phyloP scores from a whole-genome alignment of 2,329 filamentous ascomycete genomes.

The Fusarium coicis region DNA sequence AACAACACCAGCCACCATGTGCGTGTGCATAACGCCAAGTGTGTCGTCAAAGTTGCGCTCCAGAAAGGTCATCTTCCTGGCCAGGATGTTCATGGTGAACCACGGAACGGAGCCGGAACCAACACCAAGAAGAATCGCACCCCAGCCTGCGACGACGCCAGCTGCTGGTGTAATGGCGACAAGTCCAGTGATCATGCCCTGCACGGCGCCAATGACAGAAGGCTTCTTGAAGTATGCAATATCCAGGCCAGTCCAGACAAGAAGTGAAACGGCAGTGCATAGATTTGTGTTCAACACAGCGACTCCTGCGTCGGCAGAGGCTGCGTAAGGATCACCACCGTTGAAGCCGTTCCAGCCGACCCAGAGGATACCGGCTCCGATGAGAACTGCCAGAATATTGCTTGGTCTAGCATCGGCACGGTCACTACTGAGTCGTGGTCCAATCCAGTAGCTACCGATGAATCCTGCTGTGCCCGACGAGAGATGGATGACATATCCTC shows the following conservation, averaged over 20 bases:
- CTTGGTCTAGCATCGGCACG: neutral
- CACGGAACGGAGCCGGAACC: neutral
- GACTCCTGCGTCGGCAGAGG: neutral
- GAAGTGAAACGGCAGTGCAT: neutral
- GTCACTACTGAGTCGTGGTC: neutral
- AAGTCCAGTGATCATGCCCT: neutral
- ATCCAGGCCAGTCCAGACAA: neutral
- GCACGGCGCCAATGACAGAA: neutral
- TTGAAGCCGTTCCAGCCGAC: neutral
- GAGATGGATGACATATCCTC: conserved; percentile 1
- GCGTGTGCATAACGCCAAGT: neutral
- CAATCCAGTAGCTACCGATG: neutral
- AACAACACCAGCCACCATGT: neutral
- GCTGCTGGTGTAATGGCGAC: neutral
- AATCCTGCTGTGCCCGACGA: neutral
- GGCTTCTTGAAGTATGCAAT: neutral
- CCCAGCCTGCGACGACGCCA: neutral
- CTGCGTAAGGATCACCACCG: neutral
- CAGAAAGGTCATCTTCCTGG: neutral
- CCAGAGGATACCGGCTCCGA: neutral
- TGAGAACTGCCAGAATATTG: neutral
- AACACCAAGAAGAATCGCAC: neutral
- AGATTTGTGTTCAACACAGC: neutral
- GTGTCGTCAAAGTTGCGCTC: neutral
- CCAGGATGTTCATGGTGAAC: neutral